Evolutionary conservation across 2,329 filamentous ascomycete species (phyloP).

Genomic region (Daldinia sp.): DNA sequence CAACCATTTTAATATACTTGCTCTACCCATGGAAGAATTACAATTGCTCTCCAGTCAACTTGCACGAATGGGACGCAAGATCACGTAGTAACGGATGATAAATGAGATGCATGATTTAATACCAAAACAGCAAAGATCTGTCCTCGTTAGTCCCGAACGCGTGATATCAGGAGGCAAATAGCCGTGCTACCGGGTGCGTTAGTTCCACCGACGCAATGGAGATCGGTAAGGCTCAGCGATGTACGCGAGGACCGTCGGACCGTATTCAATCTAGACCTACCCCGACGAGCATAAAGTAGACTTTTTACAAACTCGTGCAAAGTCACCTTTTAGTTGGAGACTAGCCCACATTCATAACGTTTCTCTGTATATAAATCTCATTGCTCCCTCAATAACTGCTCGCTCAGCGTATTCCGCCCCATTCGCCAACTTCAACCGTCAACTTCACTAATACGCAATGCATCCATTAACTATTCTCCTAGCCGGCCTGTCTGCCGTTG

Average conservation of each 20-base stretch:
- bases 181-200: conserved; percentile 9
- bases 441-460: conserved; percentile 9
- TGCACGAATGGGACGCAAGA: conserved; percentile 9
- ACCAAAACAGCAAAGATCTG: conserved; percentile 22
- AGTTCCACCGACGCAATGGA: not conserved
- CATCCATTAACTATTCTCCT: conserved; percentile 21
- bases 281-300: not conserved
- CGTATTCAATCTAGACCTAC: not conserved
- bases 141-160: not conserved
- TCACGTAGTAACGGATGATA: conserved; percentile 14
- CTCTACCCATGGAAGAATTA: not conserved
- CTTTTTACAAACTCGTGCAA: not conserved
- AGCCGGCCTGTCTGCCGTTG: conserved; percentile 20
- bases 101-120: not conserved
- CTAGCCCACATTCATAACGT: not conserved
- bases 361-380: not conserved
- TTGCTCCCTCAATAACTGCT: not conserved
- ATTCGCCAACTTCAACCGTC: not conserved
- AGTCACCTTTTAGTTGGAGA: not conserved
- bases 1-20: conserved; percentile 10
- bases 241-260: not conserved
- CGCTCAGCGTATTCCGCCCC: not conserved
- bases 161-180: conserved; percentile 2
- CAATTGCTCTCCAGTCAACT: conserved; percentile 11
- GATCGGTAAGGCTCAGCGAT: not conserved